Percentiles rank a stretch among this genome's conserved stretches.
These are phyloP conservation scores for Phytopythium cucurbitacearum DNA, from an alignment of 352 stramenopile species.

Conservation along the genomic window DNA sequence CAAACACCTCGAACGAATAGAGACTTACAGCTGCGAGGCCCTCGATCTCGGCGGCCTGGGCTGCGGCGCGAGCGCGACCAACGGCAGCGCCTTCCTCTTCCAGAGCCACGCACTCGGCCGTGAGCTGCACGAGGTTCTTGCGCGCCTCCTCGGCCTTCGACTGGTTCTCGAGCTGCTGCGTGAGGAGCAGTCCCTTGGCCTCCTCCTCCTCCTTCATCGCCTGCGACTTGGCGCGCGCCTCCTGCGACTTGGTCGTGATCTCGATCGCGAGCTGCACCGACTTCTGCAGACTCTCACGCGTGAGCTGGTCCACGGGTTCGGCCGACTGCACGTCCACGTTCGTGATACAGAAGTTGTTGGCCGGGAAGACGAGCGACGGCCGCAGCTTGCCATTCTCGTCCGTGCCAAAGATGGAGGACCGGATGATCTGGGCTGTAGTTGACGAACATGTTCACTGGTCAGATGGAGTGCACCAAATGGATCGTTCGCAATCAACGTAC, in stretches of 20 bases:
- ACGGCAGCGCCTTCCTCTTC: conserved; percentile 66
- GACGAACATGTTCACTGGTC: not conserved
- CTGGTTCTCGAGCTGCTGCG: conserved; percentile 79
- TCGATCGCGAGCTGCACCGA: conserved; percentile 82
- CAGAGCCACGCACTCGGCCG: conserved; percentile 61
- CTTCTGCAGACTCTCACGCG: conserved; percentile 73
- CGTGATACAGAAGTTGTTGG: conserved; percentile 77
- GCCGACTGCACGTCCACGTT: conserved; percentile 82
- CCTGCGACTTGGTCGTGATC: conserved; percentile 83
- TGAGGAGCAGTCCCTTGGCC: conserved; percentile 63
- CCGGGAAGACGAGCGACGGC: conserved; percentile 51
- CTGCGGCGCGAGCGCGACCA: conserved; percentile 47
- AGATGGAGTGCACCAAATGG: not conserved
- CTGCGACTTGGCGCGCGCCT: conserved; percentile 70
- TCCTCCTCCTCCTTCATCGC: conserved; percentile 83
- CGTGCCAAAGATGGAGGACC: conserved; percentile 69
- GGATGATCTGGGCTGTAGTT: conserved; percentile 56
- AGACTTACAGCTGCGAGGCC: conserved; percentile 38
- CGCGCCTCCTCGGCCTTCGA: conserved; percentile 62
- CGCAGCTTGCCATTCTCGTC: conserved; percentile 55
- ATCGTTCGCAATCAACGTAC: conserved; percentile 6
- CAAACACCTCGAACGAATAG: not conserved
- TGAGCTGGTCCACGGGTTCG: conserved; percentile 69
- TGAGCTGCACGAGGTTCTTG: conserved; percentile 75
- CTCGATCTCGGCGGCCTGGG: conserved; percentile 71